Evolutionary conservation across 257 asterid genomes (phyloP), one percentile per base, ranked within the genome.

Genomic region (Capsicum chinense): DNA sequence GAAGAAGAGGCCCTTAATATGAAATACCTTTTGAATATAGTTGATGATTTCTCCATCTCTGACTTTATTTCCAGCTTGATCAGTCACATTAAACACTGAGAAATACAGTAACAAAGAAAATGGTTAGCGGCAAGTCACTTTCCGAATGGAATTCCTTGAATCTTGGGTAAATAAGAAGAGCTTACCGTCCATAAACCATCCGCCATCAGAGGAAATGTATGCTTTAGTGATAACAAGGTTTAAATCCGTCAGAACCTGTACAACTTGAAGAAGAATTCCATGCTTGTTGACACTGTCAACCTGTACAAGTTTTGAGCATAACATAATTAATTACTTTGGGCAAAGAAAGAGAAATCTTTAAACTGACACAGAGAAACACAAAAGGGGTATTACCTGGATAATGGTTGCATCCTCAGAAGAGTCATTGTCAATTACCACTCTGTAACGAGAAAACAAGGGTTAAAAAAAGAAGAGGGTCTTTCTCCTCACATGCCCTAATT

Each of bases 131-230:
- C 26, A 78, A 52, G 15, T 78, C 19, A 33, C 16, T 35, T 33
- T 13, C 44, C 44, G 3, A 66, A 54, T 4, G 26, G 48, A 78
- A 26, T 78, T 76, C n/a, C 8, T 74, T 74, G 19, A 56, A 56
- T 54, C 5, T 54, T 78, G 26, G 8, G 48, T 54, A 52, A 54
- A 52, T 13, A 52, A 78, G 60, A 56, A 26, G 50, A 78, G 39
- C 89, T 80, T 90, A 93, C 97, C 98, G 82, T 93, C 95, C 98
- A 93, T 93, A 88, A 92, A 93, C 98, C 98, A 93, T 52, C 95
- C 98, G 19, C 94, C 97, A 83, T 93, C 98, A 2, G 97, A 93
- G 12, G 98, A 93, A 81, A 93, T 91, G 90, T 93, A 93, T 9
- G 97, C 98, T 88, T 93, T 93, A 58, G 85, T 92, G 85, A 93